Evolutionary conservation across 768 basidiomycete genomes (phyloP), one percentile per base, ranked within the genome.

Genomic region (Melanogaster broomeanus): DNA sequence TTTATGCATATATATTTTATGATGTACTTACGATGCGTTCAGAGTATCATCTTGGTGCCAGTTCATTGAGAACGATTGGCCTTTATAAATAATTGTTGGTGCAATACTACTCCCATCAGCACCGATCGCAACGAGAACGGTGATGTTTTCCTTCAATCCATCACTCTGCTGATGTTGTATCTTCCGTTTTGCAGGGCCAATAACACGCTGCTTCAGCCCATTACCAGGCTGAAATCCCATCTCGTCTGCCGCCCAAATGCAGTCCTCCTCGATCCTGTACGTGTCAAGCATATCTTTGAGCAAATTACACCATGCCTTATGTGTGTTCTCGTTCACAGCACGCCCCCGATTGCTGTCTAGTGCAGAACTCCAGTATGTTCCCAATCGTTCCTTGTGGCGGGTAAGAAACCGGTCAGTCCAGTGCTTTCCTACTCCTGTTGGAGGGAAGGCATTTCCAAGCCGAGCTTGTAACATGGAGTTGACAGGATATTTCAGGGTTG

Each of bases 81-180:
- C 72, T 47, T 70, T 70, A 50, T 64, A 73, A 34, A 74, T 71
- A 2, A 73, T 61, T 19, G 63, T 45, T 3, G 72, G 73, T 28
- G 58, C 10, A 11, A 30, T 30, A 30, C 30, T 35, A 22, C 44
- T 45, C 7, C 78, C 77, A 63, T 75, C 72, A 0, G 69, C 73
- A 59, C 73, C 72, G 28, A 77, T 77, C 4, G 71, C 74, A 2
- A 69, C 63, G 47, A 78, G 22, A 7, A 61, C 58, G 13, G 64
- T 65, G 25, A 61, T 60, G 30, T 56, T 63, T 49, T 67, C 62
- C 11, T 61, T 49, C 30, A 51, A 54, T n/a, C 56, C 61, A 47
- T 51, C 48, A 19, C 37, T 15, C 37, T 60, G 58, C 34, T 61
- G 52, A 44, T 64, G 42, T 45, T 65, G 57, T 12, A 48, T 22